Base-by-base conservation (phyloP, 1,139 yeast species). In the Blastobotrys apis region DNA sequence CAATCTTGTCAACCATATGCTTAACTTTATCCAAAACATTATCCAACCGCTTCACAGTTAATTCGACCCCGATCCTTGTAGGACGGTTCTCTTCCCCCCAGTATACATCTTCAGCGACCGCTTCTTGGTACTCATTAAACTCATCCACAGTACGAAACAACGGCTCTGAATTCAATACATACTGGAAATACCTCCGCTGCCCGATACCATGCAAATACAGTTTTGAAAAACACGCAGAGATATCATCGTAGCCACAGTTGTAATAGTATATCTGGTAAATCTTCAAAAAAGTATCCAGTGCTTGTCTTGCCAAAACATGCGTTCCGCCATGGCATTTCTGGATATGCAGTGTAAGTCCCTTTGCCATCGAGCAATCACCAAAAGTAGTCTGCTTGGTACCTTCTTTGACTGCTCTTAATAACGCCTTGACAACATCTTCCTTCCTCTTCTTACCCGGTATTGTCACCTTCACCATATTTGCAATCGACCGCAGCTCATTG, bases 131-230 rank as follows among this genome's bases (percentile, higher is more conserved):
- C 35, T 44, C 48, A 25, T 37, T 42, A 35, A 39, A 35, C 22
- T 42, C 49, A 20, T 37, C 50, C 39, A 46, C 37, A 12, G 48
- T 41, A 30, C 32, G 33, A 38, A 55, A 56, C 15, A 52, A 35
- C 16, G 33, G 33, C 2, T 43, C 29, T 4, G 39, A 21, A 15
- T 41, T 23, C 4, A 47, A 36, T 13, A 25, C 30, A 33, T 53
- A 56, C 4, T 34, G 32, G n/a, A 53, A 34, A 27, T 45, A 45
- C 31, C 31, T 25, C 16, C 44, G 41, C 15, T 40, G 39, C 23
- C 37, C 38, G 29, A 42, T 45, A 2, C 39, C 39, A 4, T 39
- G 29, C 26, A 45, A 19, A 32, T 42, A 45, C 22, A 43, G 19
- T 17, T 35, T 34, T 12, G 39, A 35, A 25, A 34, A 39, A 12